Base-by-base conservation (phyloP, 768 basidiomycete species). In the Ramaria sp. region DNA sequence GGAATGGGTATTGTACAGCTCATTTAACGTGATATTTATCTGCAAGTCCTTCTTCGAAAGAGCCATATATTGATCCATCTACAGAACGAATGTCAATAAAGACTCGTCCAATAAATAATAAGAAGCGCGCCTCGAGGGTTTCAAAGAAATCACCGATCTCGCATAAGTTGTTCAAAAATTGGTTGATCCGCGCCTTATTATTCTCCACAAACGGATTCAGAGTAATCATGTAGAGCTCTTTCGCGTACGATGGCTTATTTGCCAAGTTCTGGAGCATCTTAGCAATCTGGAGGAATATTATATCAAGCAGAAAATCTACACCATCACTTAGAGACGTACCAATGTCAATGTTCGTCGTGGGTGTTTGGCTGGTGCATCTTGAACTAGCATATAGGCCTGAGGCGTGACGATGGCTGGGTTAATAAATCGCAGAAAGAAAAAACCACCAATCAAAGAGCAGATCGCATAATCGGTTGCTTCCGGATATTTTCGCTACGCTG, bases 1-100 rank as follows among this genome's bases (percentile, higher is more conserved):
- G 24, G 93, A 89, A 70, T 99, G 96, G 2, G 96, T 99, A 73
- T 98, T 98, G 72, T 97, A 98, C 75, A 99, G 67, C 78, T 99
- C 96, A 68, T 99, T 99, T 71, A 98, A 74, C 7, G 96, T 98
- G 68, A 99, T 99, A 71, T 93, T 91, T 72, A 99, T 98, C 77
- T 88, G 84, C 59, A 98, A 77, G 68, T 98, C 96, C 72, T 98
- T 98, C 80, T 99, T 99, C 59, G 94, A 97, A 57, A 99, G 75
- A 9, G 96, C 96, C 93, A 99, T 97, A 70, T 99, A 99, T 76
- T 98, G 96, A 72, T 99, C 96, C 86, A 98, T 95, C 95, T 96
- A 63, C 3, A 27, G n/a, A 58, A 7, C 54, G 10, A 13, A 50
- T 34, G 15, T 57, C 15, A 50, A 37, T 22, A 15, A 17, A 13